Evolutionary conservation across 139 green algal species (phyloP), one percentile per base, ranked within the genome.

Genomic region (Chlamydomonas applanata): DNA sequence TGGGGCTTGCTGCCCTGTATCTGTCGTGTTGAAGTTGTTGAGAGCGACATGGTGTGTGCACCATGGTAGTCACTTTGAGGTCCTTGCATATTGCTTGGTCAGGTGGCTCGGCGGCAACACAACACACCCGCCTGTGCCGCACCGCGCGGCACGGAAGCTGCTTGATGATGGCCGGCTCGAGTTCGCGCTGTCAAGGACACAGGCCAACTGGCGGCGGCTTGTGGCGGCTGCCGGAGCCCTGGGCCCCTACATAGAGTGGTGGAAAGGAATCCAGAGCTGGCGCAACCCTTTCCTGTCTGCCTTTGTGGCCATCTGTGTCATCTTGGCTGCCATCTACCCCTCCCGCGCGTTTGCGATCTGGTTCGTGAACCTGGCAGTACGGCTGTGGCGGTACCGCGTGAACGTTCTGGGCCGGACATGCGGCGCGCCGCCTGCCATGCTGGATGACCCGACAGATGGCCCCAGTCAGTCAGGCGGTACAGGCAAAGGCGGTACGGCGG

Each of bases 161-260:
- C 54, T 79, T 36, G 79, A 85, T 36, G 79, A 85, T 65, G 79
- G 79, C 14, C 64, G 79, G 17, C 36, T 59, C 1, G 79, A 85
- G 59, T 85, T 81, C 45, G 79, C 65, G 13, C 75, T 85, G 9
- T 72, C 44, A 65, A 73, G 74, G 54, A 85, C 79, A 11, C 62
- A 77, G 54, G 56, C 69, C 54, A 85, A 85, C 79, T 85, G 79
- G 79, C 66, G 74, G 57, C 34, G 72, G 2, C 33, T 75, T 2
- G 30, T 45, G 19, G 69, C 24, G 4, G 52, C 25, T 14, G 59
- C 64, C 29, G 53, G 22, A 40, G 49, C 9, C 46, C n/a, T 75
- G 53, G 46, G 35, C 33, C 72, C 72, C 14, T 19, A 63, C 17
- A 3, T 32, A 5, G 44, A 60, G 24, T 78, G 72, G 72, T 78